A percentile compares a stretch with the other conserved stretches of the same genome.
phyloP scores from a whole-genome alignment of 495 filamentous ascomycete genomes.

The Podospora bellae-mahoneyi region DNA sequence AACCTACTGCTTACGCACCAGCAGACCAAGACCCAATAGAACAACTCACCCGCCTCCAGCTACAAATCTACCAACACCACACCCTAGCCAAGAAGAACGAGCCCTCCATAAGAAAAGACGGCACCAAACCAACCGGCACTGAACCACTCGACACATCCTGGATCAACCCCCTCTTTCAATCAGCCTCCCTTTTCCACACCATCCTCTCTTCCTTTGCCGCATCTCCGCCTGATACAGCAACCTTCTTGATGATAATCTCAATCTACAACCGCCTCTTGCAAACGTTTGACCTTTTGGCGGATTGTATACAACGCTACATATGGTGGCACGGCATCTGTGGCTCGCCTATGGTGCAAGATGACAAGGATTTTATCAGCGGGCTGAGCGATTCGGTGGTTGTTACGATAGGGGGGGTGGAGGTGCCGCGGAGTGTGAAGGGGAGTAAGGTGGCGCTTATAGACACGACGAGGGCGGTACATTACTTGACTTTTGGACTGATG shows the following conservation, averaged over 20 bases:
- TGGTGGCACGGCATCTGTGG: not conserved
- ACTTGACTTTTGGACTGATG: not conserved
- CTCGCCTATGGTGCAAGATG: not conserved
- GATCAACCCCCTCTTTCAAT: slow-evolving; percentile 1
- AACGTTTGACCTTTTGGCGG: not conserved
- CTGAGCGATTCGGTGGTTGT: not conserved
- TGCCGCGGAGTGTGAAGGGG: not conserved
- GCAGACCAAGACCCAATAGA: not conserved
- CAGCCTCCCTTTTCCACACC: not conserved
- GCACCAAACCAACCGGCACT: not conserved
- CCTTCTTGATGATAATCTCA: not conserved
- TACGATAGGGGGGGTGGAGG: not conserved
- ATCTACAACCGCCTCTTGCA: not conserved
- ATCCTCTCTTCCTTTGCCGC: not conserved
- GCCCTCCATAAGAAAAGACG: not conserved
- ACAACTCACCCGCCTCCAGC: slow-evolving; percentile 2
- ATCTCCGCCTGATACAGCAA: not conserved
- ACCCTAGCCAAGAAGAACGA: not conserved
- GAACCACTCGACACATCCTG: not conserved
- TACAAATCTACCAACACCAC: not conserved
- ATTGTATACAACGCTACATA: not conserved
- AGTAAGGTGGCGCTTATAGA: not conserved
- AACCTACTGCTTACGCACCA: not conserved
- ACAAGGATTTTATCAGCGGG: not conserved
- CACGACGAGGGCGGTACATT: no score